Evolutionary conservation across 495 filamentous ascomycete genomes (phyloP).

Genomic region (Extremus antarcticus): DNA sequence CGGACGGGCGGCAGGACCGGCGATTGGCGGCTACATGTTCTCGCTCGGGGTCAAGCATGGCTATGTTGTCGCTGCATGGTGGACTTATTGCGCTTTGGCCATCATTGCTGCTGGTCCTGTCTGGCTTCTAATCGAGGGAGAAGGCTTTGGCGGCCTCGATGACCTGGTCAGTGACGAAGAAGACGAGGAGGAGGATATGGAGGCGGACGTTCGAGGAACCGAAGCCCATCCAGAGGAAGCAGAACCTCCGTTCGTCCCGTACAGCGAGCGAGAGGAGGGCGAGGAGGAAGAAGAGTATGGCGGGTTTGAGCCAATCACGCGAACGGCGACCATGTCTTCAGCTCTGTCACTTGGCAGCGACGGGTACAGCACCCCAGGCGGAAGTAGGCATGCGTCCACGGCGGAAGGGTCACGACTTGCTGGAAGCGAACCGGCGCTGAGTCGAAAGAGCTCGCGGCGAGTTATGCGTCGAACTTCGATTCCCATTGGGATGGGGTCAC

Average conservation of each 20-base stretch:
- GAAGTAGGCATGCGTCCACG: background rate
- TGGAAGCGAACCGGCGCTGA: background rate
- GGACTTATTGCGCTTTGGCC: constrained; percentile 52
- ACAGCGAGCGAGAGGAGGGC: background rate
- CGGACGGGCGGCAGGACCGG: constrained; percentile 68
- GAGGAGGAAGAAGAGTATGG: constrained; percentile 1
- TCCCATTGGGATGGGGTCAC: constrained; percentile 15
- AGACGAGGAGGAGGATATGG: constrained; percentile 9
- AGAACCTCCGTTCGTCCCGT: constrained; percentile 1
- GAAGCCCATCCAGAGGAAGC: background rate
- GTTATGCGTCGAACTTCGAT: constrained; percentile 11
- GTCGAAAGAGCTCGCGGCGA: constrained; percentile 4
- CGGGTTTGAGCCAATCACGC: background rate
- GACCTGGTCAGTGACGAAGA: constrained; percentile 29
- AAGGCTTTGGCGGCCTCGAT: constrained; percentile 50
- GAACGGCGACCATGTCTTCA: constrained; percentile 7
- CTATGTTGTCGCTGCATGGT: constrained; percentile 70
- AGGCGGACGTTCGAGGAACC: background rate
- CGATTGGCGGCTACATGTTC: constrained; percentile 31
- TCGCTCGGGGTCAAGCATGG: constrained; percentile 59
- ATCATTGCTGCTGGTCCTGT: constrained; percentile 53
- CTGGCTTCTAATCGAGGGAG: constrained; percentile 62
- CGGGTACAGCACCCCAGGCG: background rate
- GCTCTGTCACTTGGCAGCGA: background rate
- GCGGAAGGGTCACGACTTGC: background rate